Evolutionary conservation across 371 early-diverging fungal genomes (phyloP).

Genomic region (Entomophthora muscae): DNA sequence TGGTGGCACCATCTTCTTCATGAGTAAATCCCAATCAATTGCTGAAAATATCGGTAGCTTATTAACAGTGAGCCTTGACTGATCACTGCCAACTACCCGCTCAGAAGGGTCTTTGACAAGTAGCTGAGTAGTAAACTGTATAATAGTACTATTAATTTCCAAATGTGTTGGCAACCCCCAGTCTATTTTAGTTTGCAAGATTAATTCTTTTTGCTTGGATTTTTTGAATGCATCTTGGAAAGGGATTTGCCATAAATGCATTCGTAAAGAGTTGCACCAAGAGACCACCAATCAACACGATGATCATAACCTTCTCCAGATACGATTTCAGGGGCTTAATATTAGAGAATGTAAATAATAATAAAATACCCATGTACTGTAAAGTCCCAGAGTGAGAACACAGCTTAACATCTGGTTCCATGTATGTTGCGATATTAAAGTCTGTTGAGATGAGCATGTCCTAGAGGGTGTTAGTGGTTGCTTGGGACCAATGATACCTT

Average conservation of each 20-base stretch:
- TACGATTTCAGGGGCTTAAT: conserved; percentile 64
- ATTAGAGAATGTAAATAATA: not conserved
- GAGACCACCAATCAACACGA: conserved; percentile 80
- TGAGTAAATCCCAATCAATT: conserved; percentile 18
- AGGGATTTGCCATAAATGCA: conserved; percentile 28
- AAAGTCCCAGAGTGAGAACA: conserved; percentile 61
- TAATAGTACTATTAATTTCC: not conserved
- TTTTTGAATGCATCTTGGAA: not conserved
- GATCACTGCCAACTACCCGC: conserved; percentile 13
- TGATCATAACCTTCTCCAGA: conserved; percentile 46
- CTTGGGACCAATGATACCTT: conserved; percentile 15
- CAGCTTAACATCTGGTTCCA: conserved; percentile 29
- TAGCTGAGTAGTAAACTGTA: not conserved
- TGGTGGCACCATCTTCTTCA: conserved; percentile 17
- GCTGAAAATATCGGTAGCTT: conserved; percentile 14
- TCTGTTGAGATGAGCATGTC: conserved; percentile 67
- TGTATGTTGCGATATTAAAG: conserved; percentile 56
- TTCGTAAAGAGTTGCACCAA: conserved; percentile 72
- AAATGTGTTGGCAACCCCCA: not conserved
- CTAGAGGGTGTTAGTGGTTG: conserved; percentile 5
- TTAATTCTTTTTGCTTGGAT: not conserved
- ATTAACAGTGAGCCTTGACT: conserved; percentile 16
- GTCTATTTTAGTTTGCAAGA: not conserved
- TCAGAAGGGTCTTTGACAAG: conserved; percentile 6
- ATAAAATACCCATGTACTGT: conserved; percentile 48